A percentile compares a stretch with the other conserved stretches of the same genome.
These are phyloP conservation scores for Cladorrhinum sp. DNA, from an alignment of 2,329 filamentous ascomycete species.

Conservation along the genomic window DNA sequence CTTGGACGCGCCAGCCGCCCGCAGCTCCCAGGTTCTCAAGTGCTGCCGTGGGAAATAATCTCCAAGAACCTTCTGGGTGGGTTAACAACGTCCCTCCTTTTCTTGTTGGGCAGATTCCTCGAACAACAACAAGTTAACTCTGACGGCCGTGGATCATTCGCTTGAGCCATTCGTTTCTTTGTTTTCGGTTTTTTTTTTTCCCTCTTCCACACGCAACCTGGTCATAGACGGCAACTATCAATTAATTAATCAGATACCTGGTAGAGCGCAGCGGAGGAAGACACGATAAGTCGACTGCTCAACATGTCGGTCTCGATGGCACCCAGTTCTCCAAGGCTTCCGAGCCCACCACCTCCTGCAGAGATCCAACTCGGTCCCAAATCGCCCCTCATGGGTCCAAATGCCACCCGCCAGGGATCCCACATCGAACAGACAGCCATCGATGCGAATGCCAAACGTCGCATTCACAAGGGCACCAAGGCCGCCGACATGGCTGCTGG, in stretches of 20 bases:
- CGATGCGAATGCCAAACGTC: constrained; percentile 72
- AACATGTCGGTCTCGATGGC: constrained; percentile 50
- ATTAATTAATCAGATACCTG: too few relatives aligned
- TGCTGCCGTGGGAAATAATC: neutral
- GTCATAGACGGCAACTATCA: too few relatives aligned
- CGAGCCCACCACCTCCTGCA: constrained; percentile 89
- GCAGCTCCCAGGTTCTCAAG: neutral
- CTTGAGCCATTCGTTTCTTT: neutral
- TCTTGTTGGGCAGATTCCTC: neutral
- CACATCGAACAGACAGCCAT: constrained; percentile 62
- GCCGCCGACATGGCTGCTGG: constrained; percentile 91
- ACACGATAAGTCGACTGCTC: constrained; percentile 6
- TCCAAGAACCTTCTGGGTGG: neutral
- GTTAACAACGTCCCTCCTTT: neutral
- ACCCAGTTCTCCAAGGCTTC: constrained; percentile 84
- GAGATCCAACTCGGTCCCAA: constrained; percentile 78
- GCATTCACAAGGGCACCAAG: constrained; percentile 90
- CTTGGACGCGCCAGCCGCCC: constrained; percentile 10
- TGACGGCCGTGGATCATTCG: too few relatives aligned
- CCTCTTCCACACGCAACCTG: too few relatives aligned
- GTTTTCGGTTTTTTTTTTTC: too few relatives aligned
- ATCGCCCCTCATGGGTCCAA: constrained; percentile 62
- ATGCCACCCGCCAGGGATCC: constrained; percentile 54
- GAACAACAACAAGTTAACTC: too few relatives aligned
- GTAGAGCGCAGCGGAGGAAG: too few relatives aligned